Evolutionary conservation across 2,329 filamentous ascomycete genomes (phyloP), one percentile per base, ranked within the genome.

Genomic region (Ploettnerulaceae sp.): DNA sequence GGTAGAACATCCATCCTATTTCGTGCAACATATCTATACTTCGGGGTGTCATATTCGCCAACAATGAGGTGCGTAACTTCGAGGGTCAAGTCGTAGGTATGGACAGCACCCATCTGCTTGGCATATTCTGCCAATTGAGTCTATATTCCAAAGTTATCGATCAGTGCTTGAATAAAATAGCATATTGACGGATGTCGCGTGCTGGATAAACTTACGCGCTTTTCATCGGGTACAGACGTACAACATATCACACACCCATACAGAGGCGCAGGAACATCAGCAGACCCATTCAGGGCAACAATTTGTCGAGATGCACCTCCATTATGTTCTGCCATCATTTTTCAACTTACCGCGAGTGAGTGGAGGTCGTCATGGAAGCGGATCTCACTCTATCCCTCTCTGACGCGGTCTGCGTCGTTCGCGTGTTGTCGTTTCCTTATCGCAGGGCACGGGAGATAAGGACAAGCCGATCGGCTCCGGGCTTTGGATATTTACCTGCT

Each of bases 1-100:
- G 89, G 83, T 63, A 81, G 82, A 61, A 98, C 83, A 61, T 98
- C 93, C 37, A 84, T 81, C 42, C 93, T 79, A 64, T 91, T 86
- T 62, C 84, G 87, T 44, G 91, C 93, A 61, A 97, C 91, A 72
- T 95, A 95, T 66, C 83, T 85, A 69, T 98, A 98, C 67, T 98
- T 98, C 39, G 86, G 81, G 1, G 91, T 97, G 64, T 91, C 80
- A 60, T 89, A 86, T 60, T 86, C 83, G 64, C 90, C 93, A 52
- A 95, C 88, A 53, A 98, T 78, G 36, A 98, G 81, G 70, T 98
- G 93, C 4, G 93, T 97, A 37, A 95, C 89, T 65, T 96, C 89
- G 47, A 86, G 87, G n/a, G 90, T 97, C 34, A 98, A 79, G 66
- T 98, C 90, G 66, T 89, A 85, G 60, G 86, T 89, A 73, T 95